Evolutionary conservation across 208 protist species (phyloP).

Genomic region (Leishmania amazonensis): DNA sequence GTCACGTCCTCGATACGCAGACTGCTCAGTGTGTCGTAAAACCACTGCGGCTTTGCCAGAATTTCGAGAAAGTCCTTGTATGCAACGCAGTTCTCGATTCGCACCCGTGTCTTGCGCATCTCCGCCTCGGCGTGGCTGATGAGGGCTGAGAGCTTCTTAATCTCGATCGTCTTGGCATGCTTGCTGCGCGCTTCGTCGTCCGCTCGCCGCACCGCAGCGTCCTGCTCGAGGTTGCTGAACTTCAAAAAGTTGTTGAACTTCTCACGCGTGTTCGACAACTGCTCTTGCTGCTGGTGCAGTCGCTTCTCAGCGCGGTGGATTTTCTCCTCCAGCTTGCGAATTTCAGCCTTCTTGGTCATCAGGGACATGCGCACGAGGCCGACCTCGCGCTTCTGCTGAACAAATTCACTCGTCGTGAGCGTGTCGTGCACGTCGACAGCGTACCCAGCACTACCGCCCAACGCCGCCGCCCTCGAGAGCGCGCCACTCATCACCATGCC

Average conservation of each 20-base stretch:
- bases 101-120: conserved; percentile 89
- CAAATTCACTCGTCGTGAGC: conserved; percentile 83
- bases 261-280: conserved; percentile 91
- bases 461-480: not conserved
- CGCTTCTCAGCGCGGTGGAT: conserved; percentile 90
- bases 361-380: conserved; percentile 96
- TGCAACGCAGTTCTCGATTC: conserved; percentile 89
- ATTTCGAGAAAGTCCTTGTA: conserved; percentile 95
- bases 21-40: conserved; percentile 74
- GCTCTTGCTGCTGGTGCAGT: conserved; percentile 92
- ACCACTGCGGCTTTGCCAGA: conserved; percentile 87
- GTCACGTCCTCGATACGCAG: conserved; percentile 68
- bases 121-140: conserved; percentile 90
- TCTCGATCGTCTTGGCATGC: conserved; percentile 93
- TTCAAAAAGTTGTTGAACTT: conserved; percentile 97
- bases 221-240: conserved; percentile 94
- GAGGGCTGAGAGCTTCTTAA: conserved; percentile 95
- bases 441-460: conserved; percentile 7
- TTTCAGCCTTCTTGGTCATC: conserved; percentile 93
- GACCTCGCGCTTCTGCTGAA: conserved; percentile 95
- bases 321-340: conserved; percentile 94
- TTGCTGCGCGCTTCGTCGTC: conserved; percentile 93
- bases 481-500: not conserved
- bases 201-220: conserved; percentile 93
- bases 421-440: conserved; percentile 21